Base-by-base conservation (phyloP, 768 basidiomycete species). In the Phanerochaete sordida region DNA sequence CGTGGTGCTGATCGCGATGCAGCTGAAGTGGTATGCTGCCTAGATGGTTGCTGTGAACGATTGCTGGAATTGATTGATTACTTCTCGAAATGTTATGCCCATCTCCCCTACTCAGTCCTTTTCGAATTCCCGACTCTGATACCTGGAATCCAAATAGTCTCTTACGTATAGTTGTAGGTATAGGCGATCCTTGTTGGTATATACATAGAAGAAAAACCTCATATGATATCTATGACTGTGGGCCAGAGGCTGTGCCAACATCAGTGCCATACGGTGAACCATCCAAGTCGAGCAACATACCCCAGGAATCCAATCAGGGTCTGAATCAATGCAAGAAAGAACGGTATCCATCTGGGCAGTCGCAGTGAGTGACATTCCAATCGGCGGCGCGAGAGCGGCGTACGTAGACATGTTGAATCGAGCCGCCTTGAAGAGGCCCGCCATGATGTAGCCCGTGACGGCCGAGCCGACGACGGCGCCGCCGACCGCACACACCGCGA, bases 361-460 rank as follows among this genome's bases (percentile, higher is more conserved):
- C 19, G 26, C n/a, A 2, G 13, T 58, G 15, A 49, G 23, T 26
- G 5, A 21, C 28, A 30, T 21, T 27, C 7, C 15, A 16, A 16
- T 21, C 13, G 35, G 12, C 19, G 35, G 5, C 30, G 23, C 8
- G 1, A 44, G n/a, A 48, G 47, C 8, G 16, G 61, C 75, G 55
- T 57, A 79, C 76, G 77, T 79, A 8, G 76, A 77, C 72, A 78
- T 75, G 57, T 73, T 72, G 60, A 74, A 78, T 19, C 67, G 64
- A 1, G 72, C 76, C 0, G 73, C 72, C 19, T 68, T 69, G 61
- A 73, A 79, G n/a, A 79, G 68, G 1, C 73, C 76, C 12, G 70
- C 70, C 23, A 79, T 67, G 7, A 77, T 66, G 58, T 72, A 77
- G 4, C 76, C 76, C 5, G 77, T 65, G 3, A 79, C 65, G 1